Evolutionary conservation across 1,284 basidiomycete species (phyloP).

Genomic region (Trichosporon coremiiforme): DNA sequence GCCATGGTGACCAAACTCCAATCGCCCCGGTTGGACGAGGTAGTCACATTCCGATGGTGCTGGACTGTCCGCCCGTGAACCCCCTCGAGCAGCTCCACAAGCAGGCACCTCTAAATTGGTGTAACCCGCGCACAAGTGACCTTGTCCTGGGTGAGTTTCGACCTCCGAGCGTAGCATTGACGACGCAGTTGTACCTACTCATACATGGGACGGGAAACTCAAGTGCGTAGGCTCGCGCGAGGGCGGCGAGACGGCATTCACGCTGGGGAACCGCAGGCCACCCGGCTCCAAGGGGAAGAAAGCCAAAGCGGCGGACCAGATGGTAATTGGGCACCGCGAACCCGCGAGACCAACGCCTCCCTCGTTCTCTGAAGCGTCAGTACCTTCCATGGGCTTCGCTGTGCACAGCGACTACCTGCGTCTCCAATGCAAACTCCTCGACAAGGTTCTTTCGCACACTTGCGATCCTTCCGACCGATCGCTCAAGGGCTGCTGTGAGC

Average conservation of each 20-base stretch:
- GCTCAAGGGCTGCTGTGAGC: slow-evolving; percentile 25
- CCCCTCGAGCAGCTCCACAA: slow-evolving; percentile 43
- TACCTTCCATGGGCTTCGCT: slow-evolving; percentile 45
- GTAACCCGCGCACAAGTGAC: slow-evolving; percentile 44
- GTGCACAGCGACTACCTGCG: slow-evolving; percentile 55
- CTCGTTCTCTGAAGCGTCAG: not conserved
- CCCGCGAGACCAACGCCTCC: not conserved
- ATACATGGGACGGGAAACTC: not conserved
- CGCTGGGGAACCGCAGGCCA: not conserved
- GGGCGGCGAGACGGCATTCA: not conserved
- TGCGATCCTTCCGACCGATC: slow-evolving; percentile 23
- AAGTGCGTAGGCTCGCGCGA: not conserved
- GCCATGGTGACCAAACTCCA: slow-evolving; percentile 9
- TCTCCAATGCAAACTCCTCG: slow-evolving; percentile 52
- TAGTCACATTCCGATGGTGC: not conserved
- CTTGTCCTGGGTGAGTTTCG: slow-evolving; percentile 48
- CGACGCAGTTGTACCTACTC: slow-evolving; percentile 21
- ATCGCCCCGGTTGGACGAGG: slow-evolving; percentile 34
- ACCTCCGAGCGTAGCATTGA: not conserved
- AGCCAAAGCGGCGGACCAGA: not conserved
- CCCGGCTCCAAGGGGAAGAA: not conserved
- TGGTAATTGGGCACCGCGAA: not conserved
- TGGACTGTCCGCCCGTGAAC: not conserved
- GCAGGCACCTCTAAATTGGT: slow-evolving; percentile 48
- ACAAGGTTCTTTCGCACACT: slow-evolving; percentile 40